Percentiles rank a stretch among this genome's conserved stretches.
These are phyloP conservation scores for Saccharomycopsis sp. DNA, from an alignment of 805 yeast species.

Conservation along the genomic window DNA sequence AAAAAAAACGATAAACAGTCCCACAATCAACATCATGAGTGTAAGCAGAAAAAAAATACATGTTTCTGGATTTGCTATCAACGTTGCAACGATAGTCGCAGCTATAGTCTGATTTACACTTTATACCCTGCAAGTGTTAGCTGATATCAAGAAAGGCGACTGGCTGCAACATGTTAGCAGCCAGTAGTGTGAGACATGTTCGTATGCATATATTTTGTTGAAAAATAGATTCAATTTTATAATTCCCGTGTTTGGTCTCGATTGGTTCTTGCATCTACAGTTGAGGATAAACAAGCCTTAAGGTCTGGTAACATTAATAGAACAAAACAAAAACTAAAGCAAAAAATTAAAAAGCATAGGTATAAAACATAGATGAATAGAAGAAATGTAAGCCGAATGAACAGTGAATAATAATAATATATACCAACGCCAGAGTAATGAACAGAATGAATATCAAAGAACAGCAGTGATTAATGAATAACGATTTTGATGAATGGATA, in stretches of 20 bases:
- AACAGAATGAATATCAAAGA: not conserved
- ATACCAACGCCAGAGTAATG: not conserved
- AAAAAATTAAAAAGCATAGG: not conserved
- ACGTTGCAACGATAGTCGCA: not conserved
- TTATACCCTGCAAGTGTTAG: not conserved
- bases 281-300: too few relatives aligned
- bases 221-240: not conserved
- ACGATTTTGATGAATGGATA: not conserved
- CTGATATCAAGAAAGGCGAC: not conserved
- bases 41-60: not conserved
- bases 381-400: not conserved
- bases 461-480: not conserved
- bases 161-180: not conserved
- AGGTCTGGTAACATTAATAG: too few relatives aligned
- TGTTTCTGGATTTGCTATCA: not conserved
- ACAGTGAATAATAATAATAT: too few relatives aligned
- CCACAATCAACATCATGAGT: not conserved
- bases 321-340: not conserved
- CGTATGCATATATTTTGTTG: not conserved
- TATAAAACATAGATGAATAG: not conserved
- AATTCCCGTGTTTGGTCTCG: not conserved
- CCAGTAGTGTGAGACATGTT: not conserved
- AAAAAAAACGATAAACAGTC: not conserved
- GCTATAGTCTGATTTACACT: not conserved
- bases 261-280: not conserved